A percentile compares a stretch with the other conserved stretches of the same genome.
Evolutionary conservation across 208 protist species (phyloP).

Genomic region (Trypanosoma platydactyli): DNA sequence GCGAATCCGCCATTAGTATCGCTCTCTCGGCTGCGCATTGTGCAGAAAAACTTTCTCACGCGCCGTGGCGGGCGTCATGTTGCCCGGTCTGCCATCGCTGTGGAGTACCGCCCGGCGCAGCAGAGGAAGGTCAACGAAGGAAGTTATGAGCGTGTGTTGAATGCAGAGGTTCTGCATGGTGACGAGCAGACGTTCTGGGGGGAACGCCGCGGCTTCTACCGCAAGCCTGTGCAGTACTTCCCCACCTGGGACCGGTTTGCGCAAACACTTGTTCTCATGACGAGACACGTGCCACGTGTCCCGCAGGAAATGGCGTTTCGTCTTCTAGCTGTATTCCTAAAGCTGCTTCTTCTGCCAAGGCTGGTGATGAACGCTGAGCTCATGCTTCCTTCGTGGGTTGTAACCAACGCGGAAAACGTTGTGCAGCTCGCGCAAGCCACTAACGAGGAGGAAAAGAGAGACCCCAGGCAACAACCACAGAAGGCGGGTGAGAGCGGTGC

Average conservation of each 20-base stretch:
- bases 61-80: conserved; percentile 65
- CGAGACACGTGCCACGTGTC: conserved; percentile 62
- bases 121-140: conserved; percentile 36
- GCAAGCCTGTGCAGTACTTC: conserved; percentile 39
- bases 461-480: neutral
- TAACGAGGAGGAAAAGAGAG: conserved; percentile 20
- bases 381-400: conserved; percentile 66
- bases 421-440: conserved; percentile 21
- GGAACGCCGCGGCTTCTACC: conserved; percentile 68
- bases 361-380: conserved; percentile 48
- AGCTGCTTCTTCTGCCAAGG: conserved; percentile 70
- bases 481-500: conserved; percentile 22
- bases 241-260: conserved; percentile 81
- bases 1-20: conserved; percentile 1
- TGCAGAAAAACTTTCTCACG: conserved; percentile 67
- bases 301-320: conserved; percentile 85
- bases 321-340: conserved; percentile 70
- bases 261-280: conserved; percentile 77
- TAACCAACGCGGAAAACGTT: conserved; percentile 56
- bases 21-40: conserved; percentile 54
- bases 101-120: conserved; percentile 67
- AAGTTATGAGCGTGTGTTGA: conserved; percentile 66
- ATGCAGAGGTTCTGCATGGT: conserved; percentile 77
- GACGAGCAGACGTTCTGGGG: conserved; percentile 84
- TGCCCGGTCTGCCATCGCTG: conserved; percentile 40